Evolutionary conservation across 1,284 basidiomycete genomes (phyloP).

Genomic region (Cutaneotrichosporon cutaneum): DNA sequence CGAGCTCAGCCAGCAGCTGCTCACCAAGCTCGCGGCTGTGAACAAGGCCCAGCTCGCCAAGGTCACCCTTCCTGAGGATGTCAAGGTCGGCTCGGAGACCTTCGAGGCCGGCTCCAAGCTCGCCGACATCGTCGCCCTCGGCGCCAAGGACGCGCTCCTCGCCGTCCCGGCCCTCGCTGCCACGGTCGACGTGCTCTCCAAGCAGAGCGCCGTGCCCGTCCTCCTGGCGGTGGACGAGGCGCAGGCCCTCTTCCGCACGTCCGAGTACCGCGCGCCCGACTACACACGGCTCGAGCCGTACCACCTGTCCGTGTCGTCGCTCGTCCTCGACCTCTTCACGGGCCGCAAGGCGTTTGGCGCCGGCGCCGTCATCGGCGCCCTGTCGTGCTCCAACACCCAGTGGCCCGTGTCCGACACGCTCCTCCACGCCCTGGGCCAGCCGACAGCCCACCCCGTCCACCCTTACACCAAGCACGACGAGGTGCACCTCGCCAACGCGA

Average conservation of each 20-base stretch:
- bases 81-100: conserved; percentile 46
- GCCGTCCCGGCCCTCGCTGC: conserved; percentile 66
- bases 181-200: conserved; percentile 65
- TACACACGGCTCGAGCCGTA: conserved; percentile 71
- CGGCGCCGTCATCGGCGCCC: conserved; percentile 43
- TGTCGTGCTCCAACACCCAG: conserved; percentile 36
- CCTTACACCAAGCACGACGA: conserved; percentile 44
- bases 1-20: conserved; percentile 46
- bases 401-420: conserved; percentile 34
- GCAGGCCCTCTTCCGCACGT: conserved; percentile 73
- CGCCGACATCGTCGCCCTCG: conserved; percentile 62
- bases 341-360: conserved; percentile 64
- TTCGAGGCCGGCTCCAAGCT: conserved; percentile 60
- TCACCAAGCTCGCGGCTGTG: conserved; percentile 44
- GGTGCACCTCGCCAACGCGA: conserved; percentile 41
- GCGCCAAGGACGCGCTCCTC: conserved; percentile 59
- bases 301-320: conserved; percentile 75
- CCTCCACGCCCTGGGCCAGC: conserved; percentile 25
- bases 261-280: conserved; percentile 74
- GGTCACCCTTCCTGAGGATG: conserved; percentile 28
- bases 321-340: conserved; percentile 72
- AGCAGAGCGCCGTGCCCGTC: conserved; percentile 71
- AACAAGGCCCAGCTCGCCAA: conserved; percentile 47
- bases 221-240: conserved; percentile 83
- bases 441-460: conserved; percentile 25